phyloP scores from a whole-genome alignment of 2,329 filamentous ascomycete species.

The Scedosporium aurantiacum region DNA sequence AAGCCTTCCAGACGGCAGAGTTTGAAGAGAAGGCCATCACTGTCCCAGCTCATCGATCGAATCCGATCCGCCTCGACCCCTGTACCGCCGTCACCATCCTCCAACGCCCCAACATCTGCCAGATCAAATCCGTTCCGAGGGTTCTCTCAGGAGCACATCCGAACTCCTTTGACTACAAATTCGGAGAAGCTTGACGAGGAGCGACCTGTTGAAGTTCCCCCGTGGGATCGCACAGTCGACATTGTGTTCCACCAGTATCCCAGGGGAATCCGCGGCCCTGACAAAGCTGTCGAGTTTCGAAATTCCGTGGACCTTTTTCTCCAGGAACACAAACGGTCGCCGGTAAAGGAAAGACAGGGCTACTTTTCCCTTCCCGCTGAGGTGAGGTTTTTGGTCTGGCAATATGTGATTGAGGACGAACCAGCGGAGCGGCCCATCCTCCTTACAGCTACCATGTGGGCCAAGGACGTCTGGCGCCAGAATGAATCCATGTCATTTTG shows the following conservation, averaged over 20 bases:
- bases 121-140: background rate
- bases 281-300: constrained; percentile 10
- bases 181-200: background rate
- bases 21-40: background rate
- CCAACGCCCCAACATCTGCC: background rate
- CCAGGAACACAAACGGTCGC: constrained; percentile 8
- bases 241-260: constrained; percentile 20
- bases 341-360: background rate
- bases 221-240: constrained; percentile 26
- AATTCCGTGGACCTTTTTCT: constrained; percentile 15
- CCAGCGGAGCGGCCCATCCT: constrained; percentile 15
- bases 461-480: constrained; percentile 22
- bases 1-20: background rate
- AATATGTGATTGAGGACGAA: constrained; percentile 12
- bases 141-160: background rate
- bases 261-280: constrained; percentile 4
- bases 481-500: constrained; percentile 21
- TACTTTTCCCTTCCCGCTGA: constrained; percentile 17
- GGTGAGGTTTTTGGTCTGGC: constrained; percentile 18
- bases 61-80: background rate
- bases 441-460: constrained; percentile 18
- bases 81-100: background rate
- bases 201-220: constrained; percentile 6
- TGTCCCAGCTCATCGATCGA: background rate
- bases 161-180: background rate